Conservation (phyloP, 2,329 filamentous ascomycete species). For the Diaporthe vaccinii region DNA sequence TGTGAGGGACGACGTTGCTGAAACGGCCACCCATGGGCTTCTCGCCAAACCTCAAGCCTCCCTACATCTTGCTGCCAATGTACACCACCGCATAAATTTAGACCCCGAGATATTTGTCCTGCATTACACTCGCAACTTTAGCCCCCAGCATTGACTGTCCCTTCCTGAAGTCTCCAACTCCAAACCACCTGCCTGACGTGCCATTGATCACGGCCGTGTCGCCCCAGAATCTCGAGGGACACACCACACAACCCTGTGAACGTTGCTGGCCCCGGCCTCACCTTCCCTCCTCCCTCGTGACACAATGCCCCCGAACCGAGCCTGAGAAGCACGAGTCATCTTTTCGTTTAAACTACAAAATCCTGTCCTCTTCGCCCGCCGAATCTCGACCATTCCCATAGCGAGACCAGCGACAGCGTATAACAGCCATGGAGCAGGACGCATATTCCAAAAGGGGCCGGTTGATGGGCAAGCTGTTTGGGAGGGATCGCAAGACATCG, state of each 20-base stretch:
- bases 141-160: not conserved
- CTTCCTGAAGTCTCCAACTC: conserved; percentile 5
- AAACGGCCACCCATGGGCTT: conserved; percentile 22
- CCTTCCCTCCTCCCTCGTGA: conserved; percentile 1
- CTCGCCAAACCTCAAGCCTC: conserved; percentile 24
- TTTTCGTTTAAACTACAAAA: conserved; percentile 12
- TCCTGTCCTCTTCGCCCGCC: conserved; percentile 10
- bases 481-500: conserved; percentile 54
- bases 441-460: conserved; percentile 60
- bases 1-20: conserved; percentile 23
- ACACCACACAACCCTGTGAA: conserved; percentile 14
- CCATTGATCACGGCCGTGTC: conserved; percentile 39
- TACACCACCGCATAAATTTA: conserved; percentile 24
- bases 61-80: not conserved
- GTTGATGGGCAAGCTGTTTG: conserved; percentile 75
- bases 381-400: not conserved
- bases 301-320: conserved; percentile 35
- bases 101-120: conserved; percentile 30
- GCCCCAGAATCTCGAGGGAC: conserved; percentile 33
- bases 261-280: conserved; percentile 5
- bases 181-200: conserved; percentile 2
- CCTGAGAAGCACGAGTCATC: conserved; percentile 39
- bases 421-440: conserved; percentile 38
- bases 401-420: conserved; percentile 17
- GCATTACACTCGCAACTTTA: conserved; percentile 1